Base-by-base conservation (phyloP, 495 filamentous ascomycete genomes). In the Pyrenula aspistea region DNA sequence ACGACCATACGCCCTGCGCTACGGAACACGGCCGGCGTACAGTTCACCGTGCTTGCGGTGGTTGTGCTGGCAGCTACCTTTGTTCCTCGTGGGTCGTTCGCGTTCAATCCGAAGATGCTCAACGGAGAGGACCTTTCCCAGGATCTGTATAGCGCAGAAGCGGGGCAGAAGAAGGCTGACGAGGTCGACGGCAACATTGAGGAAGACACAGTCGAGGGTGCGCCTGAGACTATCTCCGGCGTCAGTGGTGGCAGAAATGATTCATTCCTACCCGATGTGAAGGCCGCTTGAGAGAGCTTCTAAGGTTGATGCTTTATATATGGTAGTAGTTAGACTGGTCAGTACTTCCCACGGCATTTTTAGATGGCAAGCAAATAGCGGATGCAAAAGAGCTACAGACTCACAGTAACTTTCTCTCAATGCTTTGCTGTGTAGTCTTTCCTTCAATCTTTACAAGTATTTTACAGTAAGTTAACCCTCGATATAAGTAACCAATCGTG, bases 291-390 rank as follows among this genome's bases (percentile, higher is more conserved):
- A 10, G 65, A 67, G n/a, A 62, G 63, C 63, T 62, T 56, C 56
- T 54, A 61, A 25, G 49, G 24, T 55, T 54, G n/a, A 59, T 49
- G 52, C 60, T 57, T 57, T 57, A 62, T 19, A 22, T 15, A 10
- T 48, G 22, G 1, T 21, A 49, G 12, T 49, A 54, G n/a, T 48
- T 12, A 1, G 36, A 42, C 10, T 53, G 22, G 61, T 62, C 62
- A 80, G 61, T 82, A 82, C 12, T 73, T 77, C 12, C 80, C 83
- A n/a, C n/a, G n/a, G n/a, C n/a, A n/a, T n/a, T n/a, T n/a, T n/a
- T n/a, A n/a, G n/a, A n/a, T n/a, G n/a, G n/a, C n/a, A n/a, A n/a
- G n/a, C n/a, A n/a, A n/a, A n/a, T n/a, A n/a, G n/a, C n/a, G n/a
- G n/a, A n/a, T n/a, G n/a, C n/a, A n/a, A n/a, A n/a, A n/a, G n/a